Evolutionary conservation across 768 basidiomycete genomes (phyloP).

Genomic region (Leccinum aurantiacum): DNA sequence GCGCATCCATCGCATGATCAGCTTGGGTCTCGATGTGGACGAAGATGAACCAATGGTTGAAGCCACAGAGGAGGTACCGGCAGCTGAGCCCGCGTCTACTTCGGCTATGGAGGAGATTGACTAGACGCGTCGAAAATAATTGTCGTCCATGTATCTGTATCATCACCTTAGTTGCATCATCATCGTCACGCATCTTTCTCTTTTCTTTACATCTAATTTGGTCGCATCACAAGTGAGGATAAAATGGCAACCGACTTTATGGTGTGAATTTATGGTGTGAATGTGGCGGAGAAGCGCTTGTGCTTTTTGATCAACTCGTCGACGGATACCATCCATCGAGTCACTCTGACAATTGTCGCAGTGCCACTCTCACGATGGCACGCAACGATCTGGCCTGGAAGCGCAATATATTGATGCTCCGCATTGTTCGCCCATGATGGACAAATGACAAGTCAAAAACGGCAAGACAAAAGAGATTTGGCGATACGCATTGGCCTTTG

Average conservation of each 20-base stretch:
- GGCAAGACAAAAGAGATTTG: conserved; percentile 1
- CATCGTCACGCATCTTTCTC: conserved; percentile 21
- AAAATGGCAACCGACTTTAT: conserved; percentile 1
- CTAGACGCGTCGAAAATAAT: conserved; percentile 38
- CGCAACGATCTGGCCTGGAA: conserved; percentile 1
- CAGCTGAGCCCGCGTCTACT: conserved; percentile 61
- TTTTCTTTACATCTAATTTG: conserved; percentile 21
- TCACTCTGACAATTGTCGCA: conserved; percentile 2
- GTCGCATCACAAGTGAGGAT: conserved; percentile 29
- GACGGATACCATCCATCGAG: conserved; percentile 1
- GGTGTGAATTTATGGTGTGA: not conserved
- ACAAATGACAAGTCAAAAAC: not conserved
- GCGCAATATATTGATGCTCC: conserved; percentile 14
- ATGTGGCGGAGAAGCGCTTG: not conserved
- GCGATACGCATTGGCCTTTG: not conserved
- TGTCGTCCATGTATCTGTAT: conserved; percentile 27
- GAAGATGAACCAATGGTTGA: conserved; percentile 53
- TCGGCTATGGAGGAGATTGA: conserved; percentile 99
- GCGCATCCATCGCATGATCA: conserved; percentile 97
- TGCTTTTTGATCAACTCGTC: not conserved
- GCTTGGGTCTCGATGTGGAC: conserved; percentile 85
- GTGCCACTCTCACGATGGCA: not conserved
- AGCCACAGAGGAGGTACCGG: conserved; percentile 46
- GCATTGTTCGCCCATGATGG: conserved; percentile 25
- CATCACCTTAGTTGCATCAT: conserved; percentile 26